Conservation (phyloP, 2,329 filamentous ascomycete species). For the Fusarium pseudoanthophilum region DNA sequence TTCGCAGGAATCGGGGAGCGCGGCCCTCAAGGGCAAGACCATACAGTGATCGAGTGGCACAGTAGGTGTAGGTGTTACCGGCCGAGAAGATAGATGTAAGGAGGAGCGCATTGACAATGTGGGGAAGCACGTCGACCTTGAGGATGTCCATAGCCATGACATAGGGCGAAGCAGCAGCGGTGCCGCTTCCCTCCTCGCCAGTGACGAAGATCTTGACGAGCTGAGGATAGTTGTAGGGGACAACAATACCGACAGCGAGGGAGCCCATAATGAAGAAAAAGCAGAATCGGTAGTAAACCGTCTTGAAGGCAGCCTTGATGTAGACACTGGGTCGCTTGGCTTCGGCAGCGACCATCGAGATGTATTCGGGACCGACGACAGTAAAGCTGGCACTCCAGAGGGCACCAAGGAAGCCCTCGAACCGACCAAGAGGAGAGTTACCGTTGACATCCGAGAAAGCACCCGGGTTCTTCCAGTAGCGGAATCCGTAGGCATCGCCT, state of each 20-base stretch:
- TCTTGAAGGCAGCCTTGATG: constrained; percentile 77
- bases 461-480: constrained; percentile 66
- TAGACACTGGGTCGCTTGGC: constrained; percentile 70
- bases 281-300: constrained; percentile 77
- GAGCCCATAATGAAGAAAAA: constrained; percentile 78
- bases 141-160: constrained; percentile 71
- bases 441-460: constrained; percentile 63
- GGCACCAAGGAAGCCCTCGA: constrained; percentile 75
- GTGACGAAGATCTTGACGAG: constrained; percentile 62
- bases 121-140: constrained; percentile 62
- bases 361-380: constrained; percentile 74
- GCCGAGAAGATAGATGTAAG: constrained; percentile 58
- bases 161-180: constrained; percentile 69
- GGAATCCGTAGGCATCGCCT: constrained; percentile 75
- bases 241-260: constrained; percentile 72
- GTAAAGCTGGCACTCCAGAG: constrained; percentile 73
- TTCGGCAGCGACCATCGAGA: constrained; percentile 76
- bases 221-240: constrained; percentile 71
- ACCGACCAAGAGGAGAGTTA: constrained; percentile 70
- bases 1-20: constrained; percentile 63
- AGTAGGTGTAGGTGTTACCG: constrained; percentile 64
- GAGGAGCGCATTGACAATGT: constrained; percentile 66
- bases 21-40: constrained; percentile 62
- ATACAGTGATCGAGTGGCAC: constrained; percentile 61
- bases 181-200: constrained; percentile 50